Conservation (phyloP, 2,329 filamentous ascomycete species). For the Alternaria postmessia region DNA sequence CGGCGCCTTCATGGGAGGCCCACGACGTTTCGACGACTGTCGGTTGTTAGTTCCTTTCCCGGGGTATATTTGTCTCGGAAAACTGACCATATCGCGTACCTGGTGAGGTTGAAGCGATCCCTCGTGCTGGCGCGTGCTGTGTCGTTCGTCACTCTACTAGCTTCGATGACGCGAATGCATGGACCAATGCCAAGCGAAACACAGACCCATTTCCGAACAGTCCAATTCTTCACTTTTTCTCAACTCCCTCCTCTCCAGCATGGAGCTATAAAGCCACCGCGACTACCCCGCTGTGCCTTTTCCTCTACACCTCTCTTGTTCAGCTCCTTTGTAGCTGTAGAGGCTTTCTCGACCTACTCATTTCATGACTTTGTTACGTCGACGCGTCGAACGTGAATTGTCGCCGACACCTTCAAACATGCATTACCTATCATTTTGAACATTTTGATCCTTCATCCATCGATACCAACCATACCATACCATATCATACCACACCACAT, state of each 20-base stretch:
- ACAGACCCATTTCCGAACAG: neutral
- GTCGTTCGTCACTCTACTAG: neutral
- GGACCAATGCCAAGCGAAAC: conserved; percentile 10
- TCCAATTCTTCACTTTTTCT: conserved; percentile 12
- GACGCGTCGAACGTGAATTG: conserved; percentile 1
- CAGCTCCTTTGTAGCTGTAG: neutral
- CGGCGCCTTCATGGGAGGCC: conserved; percentile 28
- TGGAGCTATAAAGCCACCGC: neutral
- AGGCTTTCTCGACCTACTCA: neutral
- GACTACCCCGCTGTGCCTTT: neutral
- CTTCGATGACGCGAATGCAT: conserved; percentile 31
- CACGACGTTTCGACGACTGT: conserved; percentile 44
- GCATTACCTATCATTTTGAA: neutral
- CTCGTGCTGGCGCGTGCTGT: neutral
- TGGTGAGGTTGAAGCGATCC: neutral
- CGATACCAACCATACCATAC: neutral
- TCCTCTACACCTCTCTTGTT: neutral
- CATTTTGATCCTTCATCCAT: neutral
- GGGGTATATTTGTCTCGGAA: neutral
- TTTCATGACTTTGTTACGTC: neutral
- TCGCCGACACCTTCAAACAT: neutral
- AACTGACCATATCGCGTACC: conserved; percentile 30
- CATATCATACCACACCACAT: too few species aligned
- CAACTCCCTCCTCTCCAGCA: neutral
- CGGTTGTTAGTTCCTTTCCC: neutral